Conservation (phyloP, 129 eudicot genomes). For the Lactuca sativa region DNA sequence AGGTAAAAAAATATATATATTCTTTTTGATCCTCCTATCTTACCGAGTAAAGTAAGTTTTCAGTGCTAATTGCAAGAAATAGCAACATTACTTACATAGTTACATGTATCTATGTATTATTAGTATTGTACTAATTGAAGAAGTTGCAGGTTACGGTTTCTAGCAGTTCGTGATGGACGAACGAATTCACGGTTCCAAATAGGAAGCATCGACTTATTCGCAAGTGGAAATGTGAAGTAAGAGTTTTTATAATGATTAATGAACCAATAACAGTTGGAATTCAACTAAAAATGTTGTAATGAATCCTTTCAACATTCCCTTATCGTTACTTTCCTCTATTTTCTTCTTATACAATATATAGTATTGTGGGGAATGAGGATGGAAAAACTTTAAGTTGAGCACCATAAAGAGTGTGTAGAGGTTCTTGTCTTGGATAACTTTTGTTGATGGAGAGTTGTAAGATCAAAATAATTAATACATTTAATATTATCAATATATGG, state of each 20-base stretch:
- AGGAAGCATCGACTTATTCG: slow-evolving; percentile 80
- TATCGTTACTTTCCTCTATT: not conserved
- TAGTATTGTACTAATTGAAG: not conserved
- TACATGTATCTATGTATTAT: too few species aligned
- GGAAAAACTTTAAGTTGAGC: not conserved
- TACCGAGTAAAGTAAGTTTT: not conserved
- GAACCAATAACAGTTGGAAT: not conserved
- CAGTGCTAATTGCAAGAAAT: too few species aligned
- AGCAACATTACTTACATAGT: too few species aligned
- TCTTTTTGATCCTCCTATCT: not conserved
- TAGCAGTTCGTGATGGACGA: slow-evolving; percentile 59
- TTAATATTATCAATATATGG: too few species aligned
- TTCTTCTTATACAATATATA: not conserved
- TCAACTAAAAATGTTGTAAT: not conserved
- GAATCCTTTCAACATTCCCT: not conserved
- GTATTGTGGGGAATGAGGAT: not conserved
- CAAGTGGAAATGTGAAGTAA: slow-evolving; percentile 28
- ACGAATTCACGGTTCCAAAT: slow-evolving; percentile 72
- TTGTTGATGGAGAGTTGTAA: not conserved
- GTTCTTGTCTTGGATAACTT: slow-evolving; percentile 3
- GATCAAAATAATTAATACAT: not conserved
- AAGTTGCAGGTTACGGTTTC: slow-evolving; percentile 64
- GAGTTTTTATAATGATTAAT: not conserved
- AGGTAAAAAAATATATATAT: slow-evolving; percentile 45
- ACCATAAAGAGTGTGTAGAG: not conserved